Percentiles rank a stretch among this genome's conserved stretches.
Conservation (phyloP, 805 yeast genomes). For the Wickerhamomyces strasburgensis region DNA sequence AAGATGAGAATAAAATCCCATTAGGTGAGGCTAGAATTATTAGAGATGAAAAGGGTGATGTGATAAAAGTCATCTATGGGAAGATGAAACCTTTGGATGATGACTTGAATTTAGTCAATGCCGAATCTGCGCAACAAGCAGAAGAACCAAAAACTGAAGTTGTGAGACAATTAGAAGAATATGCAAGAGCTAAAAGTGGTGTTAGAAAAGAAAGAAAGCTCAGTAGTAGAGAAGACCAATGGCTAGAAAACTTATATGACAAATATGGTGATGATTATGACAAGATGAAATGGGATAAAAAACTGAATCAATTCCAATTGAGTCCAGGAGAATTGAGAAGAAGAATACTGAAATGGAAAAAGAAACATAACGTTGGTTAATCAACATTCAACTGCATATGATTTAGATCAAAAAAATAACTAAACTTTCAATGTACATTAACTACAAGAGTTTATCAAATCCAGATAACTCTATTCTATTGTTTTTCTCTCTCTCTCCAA, state of each 20-base stretch:
- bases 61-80: constrained; percentile 65
- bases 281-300: constrained; percentile 89
- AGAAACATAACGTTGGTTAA: constrained; percentile 32
- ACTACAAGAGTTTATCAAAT: no score
- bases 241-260: constrained; percentile 59
- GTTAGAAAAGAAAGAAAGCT: constrained; percentile 47
- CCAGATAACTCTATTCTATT: constrained; percentile 1
- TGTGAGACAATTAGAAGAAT: constrained; percentile 62
- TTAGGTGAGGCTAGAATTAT: constrained; percentile 76
- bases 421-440: not conserved
- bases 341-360: constrained; percentile 69
- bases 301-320: constrained; percentile 77
- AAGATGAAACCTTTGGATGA: constrained; percentile 39
- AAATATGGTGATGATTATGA: constrained; percentile 86
- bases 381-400: no score
- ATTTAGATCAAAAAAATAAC: no score
- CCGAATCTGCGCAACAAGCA: constrained; percentile 25
- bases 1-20: constrained; percentile 51
- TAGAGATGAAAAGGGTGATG: constrained; percentile 66
- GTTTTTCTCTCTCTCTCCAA: no score
- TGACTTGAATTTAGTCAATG: constrained; percentile 30
- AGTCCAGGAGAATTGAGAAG: constrained; percentile 77
- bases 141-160: constrained; percentile 44
- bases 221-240: constrained; percentile 68
- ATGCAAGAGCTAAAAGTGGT: constrained; percentile 38